These are phyloP conservation scores for Lepraria neglecta DNA, from an alignment of 495 filamentous ascomycete genomes.

Conservation along the genomic window DNA sequence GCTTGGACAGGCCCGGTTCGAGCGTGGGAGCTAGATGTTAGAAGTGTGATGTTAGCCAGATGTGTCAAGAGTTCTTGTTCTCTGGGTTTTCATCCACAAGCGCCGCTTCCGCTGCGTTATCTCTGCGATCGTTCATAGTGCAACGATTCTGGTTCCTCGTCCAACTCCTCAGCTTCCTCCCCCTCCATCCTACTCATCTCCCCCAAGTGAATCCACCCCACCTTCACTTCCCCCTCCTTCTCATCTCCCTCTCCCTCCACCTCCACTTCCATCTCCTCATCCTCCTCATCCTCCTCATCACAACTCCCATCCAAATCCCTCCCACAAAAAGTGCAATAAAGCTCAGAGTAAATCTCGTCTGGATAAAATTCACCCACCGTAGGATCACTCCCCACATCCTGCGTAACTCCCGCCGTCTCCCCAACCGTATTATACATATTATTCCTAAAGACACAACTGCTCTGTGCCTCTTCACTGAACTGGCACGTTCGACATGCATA, in stretches of 20 bases:
- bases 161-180: conserved; percentile 17
- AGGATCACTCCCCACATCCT: conserved; percentile 92
- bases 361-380: conserved; percentile 71
- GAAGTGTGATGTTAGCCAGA: conserved; percentile 21
- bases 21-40: conserved; percentile 67
- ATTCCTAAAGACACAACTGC: conserved; percentile 87
- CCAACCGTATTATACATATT: conserved; percentile 80
- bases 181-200: conserved; percentile 23
- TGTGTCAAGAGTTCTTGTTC: not conserved
- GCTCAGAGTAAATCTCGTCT: conserved; percentile 36
- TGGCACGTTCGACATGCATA: conserved; percentile 88
- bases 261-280: conserved; percentile 34
- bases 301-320: conserved; percentile 29
- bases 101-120: not conserved
- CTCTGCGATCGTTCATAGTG: too few species aligned
- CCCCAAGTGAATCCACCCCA: not conserved
- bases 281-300: conserved; percentile 18
- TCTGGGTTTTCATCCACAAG: conserved; percentile 16
- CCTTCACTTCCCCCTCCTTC: not conserved
- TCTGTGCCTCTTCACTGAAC: conserved; percentile 75
- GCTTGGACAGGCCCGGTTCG: conserved; percentile 71
- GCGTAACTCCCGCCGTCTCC: conserved; percentile 93
- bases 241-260: conserved; percentile 4
- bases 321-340: conserved; percentile 47
- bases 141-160: not conserved